A percentile compares a stretch with the other conserved stretches of the same genome.
phyloP scores from a whole-genome alignment of 352 stramenopile species.

The Thraustochytrium sp. region DNA sequence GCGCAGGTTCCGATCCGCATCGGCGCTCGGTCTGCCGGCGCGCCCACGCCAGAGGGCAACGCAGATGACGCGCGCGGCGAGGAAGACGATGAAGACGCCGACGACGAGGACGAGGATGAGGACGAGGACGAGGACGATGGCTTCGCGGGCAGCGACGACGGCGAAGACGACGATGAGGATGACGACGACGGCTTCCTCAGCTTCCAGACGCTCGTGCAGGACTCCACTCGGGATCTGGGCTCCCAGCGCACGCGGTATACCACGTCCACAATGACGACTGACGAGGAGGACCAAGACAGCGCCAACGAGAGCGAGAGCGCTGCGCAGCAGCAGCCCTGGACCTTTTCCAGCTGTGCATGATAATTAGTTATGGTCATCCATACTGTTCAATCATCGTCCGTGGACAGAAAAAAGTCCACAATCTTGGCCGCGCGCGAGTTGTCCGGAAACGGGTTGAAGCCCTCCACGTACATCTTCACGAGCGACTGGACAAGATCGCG shows the following conservation, averaged over 20 bases:
- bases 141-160: not conserved
- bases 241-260: not conserved
- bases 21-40: not conserved
- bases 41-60: not conserved
- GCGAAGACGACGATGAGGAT: not conserved
- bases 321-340: too few relatives aligned
- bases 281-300: not conserved
- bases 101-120: not conserved
- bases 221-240: not conserved
- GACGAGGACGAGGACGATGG: not conserved
- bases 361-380: too few relatives aligned
- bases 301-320: not conserved
- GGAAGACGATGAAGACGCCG: not conserved
- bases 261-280: not conserved
- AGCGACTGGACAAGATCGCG: not conserved
- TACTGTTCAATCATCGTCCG: not conserved
- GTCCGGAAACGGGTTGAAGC: slow-evolving; percentile 6
- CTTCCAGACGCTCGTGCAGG: not conserved
- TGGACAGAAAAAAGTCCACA: not conserved
- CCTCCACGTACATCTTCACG: not conserved
- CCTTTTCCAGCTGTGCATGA: not conserved
- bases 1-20: not conserved
- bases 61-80: not conserved
- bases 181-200: not conserved
- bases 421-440: not conserved